Evolutionary conservation across 2,329 filamentous ascomycete genomes (phyloP).

Genomic region (Stachybotrys chartarum): DNA sequence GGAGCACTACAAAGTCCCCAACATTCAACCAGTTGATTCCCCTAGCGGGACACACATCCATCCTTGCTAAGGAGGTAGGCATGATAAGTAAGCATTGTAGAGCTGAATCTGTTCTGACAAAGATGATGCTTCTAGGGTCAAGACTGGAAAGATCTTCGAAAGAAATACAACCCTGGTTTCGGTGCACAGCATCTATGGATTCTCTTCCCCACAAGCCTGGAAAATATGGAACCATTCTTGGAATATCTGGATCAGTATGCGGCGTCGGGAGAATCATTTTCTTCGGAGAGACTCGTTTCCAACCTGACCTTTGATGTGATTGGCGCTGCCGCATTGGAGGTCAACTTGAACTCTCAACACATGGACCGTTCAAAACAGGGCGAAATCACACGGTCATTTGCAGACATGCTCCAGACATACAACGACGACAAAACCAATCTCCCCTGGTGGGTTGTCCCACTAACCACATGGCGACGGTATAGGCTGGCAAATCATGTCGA

Average conservation of each 20-base stretch:
- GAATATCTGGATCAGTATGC: conserved; percentile 11
- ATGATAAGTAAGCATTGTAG: too few species aligned
- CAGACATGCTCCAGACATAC: background rate
- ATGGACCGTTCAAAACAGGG: conserved; percentile 6
- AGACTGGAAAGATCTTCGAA: conserved; percentile 16
- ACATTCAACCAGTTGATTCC: conserved; percentile 2
- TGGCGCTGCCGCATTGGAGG: conserved; percentile 23
- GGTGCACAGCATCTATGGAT: conserved; percentile 27
- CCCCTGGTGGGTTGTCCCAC: background rate
- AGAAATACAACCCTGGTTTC: conserved; percentile 28
- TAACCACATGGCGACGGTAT: background rate
- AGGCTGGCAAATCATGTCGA: background rate
- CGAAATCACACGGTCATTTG: background rate
- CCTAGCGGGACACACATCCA: background rate
- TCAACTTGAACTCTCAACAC: conserved; percentile 22
- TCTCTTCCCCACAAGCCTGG: conserved; percentile 25
- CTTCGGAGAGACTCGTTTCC: conserved; percentile 17
- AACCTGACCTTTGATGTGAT: conserved; percentile 32
- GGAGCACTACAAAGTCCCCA: conserved; percentile 21
- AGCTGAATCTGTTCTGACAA: background rate
- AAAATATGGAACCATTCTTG: conserved; percentile 21
- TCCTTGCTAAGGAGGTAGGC: conserved; percentile 2
- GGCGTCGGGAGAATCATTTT: conserved; percentile 16
- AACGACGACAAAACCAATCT: background rate
- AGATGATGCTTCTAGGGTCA: background rate